These are phyloP conservation scores for Tubosaeta sp. DNA, from an alignment of 768 basidiomycete species.

Conservation along the genomic window DNA sequence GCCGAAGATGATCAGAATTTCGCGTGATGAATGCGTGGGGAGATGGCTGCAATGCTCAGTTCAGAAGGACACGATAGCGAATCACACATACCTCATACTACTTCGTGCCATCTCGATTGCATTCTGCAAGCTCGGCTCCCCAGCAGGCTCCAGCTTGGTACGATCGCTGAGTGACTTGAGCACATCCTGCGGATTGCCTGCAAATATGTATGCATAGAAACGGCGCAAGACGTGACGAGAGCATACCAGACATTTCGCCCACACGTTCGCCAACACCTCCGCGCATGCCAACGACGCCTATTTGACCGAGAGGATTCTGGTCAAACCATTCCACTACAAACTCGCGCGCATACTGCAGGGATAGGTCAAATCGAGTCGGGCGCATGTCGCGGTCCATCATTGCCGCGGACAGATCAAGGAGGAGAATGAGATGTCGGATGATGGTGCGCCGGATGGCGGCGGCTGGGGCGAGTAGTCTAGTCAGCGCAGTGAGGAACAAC, in stretches of 20 bases:
- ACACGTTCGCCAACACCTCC: conserved; percentile 88
- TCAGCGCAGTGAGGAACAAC: conserved; percentile 6
- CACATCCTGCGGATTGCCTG: conserved; percentile 97
- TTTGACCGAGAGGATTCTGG: conserved; percentile 97
- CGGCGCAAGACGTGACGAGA: neutral
- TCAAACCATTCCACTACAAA: conserved; percentile 98
- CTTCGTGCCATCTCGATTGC: conserved; percentile 94
- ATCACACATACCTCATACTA: conserved; percentile 73
- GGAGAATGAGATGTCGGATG: conserved; percentile 88
- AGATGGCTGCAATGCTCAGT: conserved; percentile 62
- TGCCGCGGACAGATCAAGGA: conserved; percentile 87
- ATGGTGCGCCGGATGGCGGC: conserved; percentile 90
- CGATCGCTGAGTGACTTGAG: conserved; percentile 80
- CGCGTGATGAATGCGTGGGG: conserved; percentile 95
- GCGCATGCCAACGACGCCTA: conserved; percentile 91
- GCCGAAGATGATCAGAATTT: conserved; percentile 91
- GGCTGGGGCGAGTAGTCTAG: conserved; percentile 74
- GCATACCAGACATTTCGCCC: conserved; percentile 86
- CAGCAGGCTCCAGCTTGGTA: conserved; percentile 82
- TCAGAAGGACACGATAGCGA: neutral
- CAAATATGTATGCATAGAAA: conserved; percentile 5
- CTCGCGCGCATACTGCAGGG: conserved; percentile 84
- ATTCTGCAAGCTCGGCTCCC: conserved; percentile 96
- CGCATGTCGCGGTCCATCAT: conserved; percentile 98
- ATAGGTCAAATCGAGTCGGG: conserved; percentile 88